Evolutionary conservation across 2,329 filamentous ascomycete genomes (phyloP).

Genomic region (Cladobotryum protrusum): DNA sequence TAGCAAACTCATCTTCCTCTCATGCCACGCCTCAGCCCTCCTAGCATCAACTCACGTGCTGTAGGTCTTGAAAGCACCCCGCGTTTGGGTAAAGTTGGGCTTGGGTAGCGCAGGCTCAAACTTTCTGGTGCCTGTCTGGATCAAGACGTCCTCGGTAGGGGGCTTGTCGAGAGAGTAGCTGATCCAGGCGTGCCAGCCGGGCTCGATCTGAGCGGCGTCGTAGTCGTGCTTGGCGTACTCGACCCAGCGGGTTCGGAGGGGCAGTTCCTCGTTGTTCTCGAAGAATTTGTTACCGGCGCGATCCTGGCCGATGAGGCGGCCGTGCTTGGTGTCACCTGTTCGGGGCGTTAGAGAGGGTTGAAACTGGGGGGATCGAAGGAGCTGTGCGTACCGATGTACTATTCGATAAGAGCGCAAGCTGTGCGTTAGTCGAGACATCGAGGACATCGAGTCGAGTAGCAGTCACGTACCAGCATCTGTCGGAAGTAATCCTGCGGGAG

Average conservation of each 20-base stretch:
- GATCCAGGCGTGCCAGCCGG: conserved; percentile 98
- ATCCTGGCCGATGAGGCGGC: conserved; percentile 77
- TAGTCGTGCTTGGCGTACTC: conserved; percentile 88
- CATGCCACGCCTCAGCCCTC: neutral
- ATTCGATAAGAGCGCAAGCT: conserved; percentile 16
- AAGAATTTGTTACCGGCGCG: conserved; percentile 96
- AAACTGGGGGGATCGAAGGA: neutral
- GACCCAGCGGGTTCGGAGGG: conserved; percentile 94
- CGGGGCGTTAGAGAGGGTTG: neutral
- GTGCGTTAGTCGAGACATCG: conserved; percentile 19
- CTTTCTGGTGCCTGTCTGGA: conserved; percentile 58
- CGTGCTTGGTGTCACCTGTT: conserved; percentile 91
- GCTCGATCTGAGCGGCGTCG: conserved; percentile 80
- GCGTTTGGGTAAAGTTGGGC: conserved; percentile 68
- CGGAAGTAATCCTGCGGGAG: conserved; percentile 70
- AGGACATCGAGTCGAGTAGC: conserved; percentile 16
- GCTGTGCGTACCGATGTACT: conserved; percentile 50
- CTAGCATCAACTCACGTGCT: conserved; percentile 68
- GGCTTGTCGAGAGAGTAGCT: conserved; percentile 87
- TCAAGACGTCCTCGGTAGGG: conserved; percentile 66
- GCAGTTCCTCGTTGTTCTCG: conserved; percentile 92
- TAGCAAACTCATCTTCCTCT: conserved; percentile 12
- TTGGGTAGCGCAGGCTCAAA: conserved; percentile 72
- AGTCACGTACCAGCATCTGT: conserved; percentile 78
- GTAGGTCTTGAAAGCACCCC: conserved; percentile 85